A percentile compares a stretch with the other conserved stretches of the same genome.
Conservation (phyloP, 768 basidiomycete species). For the Symmetrospora coprosmae region DNA sequence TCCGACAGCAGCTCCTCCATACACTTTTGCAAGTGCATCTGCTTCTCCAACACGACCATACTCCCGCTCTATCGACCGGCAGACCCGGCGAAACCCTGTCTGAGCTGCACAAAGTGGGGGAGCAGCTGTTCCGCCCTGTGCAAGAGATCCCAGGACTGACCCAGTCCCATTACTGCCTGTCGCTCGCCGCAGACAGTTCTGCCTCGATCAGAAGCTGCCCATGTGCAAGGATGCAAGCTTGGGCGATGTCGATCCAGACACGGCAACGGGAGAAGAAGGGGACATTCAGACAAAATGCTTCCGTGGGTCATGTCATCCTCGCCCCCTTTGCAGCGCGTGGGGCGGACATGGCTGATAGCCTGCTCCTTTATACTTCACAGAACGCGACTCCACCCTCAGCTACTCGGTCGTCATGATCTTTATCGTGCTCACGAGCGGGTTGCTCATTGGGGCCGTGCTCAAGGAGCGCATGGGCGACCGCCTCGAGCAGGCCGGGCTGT, state of each 20-base stretch:
- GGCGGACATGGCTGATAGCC: no score
- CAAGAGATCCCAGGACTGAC: not conserved
- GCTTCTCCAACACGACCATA: constrained; percentile 40
- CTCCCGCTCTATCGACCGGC: constrained; percentile 39
- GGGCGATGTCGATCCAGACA: constrained; percentile 38
- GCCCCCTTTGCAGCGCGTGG: not conserved
- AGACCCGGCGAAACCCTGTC: constrained; percentile 38
- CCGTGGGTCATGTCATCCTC: constrained; percentile 33
- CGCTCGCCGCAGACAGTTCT: constrained; percentile 35
- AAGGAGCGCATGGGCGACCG: constrained; percentile 27
- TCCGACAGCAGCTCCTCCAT: constrained; percentile 12
- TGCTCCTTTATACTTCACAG: constrained; percentile 15
- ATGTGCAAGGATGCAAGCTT: constrained; percentile 36
- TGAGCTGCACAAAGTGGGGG: constrained; percentile 36
- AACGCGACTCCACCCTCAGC: constrained; percentile 32
- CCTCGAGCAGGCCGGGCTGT: not conserved
- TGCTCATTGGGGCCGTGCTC: constrained; percentile 28
- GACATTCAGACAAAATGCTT: constrained; percentile 42
- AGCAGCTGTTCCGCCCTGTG: not conserved
- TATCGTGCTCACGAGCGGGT: constrained; percentile 26
- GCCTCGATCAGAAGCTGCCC: constrained; percentile 40
- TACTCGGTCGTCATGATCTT: constrained; percentile 32
- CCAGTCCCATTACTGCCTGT: not conserved
- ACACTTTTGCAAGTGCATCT: constrained; percentile 35
- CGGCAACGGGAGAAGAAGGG: constrained; percentile 40